Conservation (phyloP, 805 yeast species). For the Candida maesae region DNA sequence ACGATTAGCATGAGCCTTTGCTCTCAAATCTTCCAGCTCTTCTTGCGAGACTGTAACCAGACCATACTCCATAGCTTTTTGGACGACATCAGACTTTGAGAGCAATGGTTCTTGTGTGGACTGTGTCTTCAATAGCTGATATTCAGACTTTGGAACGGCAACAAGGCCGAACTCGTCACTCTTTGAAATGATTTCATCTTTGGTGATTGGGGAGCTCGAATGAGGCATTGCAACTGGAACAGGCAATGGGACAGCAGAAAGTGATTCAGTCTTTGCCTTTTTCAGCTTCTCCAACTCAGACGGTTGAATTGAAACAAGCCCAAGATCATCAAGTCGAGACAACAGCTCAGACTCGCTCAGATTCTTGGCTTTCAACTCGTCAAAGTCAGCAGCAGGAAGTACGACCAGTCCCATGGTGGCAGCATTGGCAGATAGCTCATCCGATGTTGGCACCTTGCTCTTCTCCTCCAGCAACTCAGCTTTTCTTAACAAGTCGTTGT, state of each 20-base stretch:
- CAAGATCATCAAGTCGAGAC: conserved; percentile 16
- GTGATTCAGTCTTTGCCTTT: conserved; percentile 1
- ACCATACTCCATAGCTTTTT: conserved; percentile 31
- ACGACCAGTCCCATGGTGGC: not conserved
- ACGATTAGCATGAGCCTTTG: conserved; percentile 19
- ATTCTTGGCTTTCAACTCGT: not conserved
- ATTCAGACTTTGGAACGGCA: conserved; percentile 9
- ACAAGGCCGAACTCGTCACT: conserved; percentile 32
- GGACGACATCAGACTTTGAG: conserved; percentile 16
- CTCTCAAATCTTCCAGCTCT: conserved; percentile 30
- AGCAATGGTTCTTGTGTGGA: conserved; percentile 9
- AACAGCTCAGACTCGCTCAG: conserved; percentile 17
- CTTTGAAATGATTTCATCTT: conserved; percentile 12
- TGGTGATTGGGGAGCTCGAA: conserved; percentile 3
- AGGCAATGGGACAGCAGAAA: not conserved
- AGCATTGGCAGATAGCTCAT: conserved; percentile 6
- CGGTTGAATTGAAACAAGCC: conserved; percentile 17
- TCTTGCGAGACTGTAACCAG: conserved; percentile 34
- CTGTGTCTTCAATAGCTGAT: not conserved
- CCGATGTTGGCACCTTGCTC: conserved; percentile 6
- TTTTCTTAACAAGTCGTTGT: not conserved
- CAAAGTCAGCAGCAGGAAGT: conserved; percentile 2
- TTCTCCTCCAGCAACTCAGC: conserved; percentile 1
- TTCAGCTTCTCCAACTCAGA: conserved; percentile 14
- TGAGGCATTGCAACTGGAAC: conserved; percentile 4